These are phyloP conservation scores for Fragaria nilgerrensis DNA, from an alignment of 306 rosid genomes.

Conservation along the genomic window DNA sequence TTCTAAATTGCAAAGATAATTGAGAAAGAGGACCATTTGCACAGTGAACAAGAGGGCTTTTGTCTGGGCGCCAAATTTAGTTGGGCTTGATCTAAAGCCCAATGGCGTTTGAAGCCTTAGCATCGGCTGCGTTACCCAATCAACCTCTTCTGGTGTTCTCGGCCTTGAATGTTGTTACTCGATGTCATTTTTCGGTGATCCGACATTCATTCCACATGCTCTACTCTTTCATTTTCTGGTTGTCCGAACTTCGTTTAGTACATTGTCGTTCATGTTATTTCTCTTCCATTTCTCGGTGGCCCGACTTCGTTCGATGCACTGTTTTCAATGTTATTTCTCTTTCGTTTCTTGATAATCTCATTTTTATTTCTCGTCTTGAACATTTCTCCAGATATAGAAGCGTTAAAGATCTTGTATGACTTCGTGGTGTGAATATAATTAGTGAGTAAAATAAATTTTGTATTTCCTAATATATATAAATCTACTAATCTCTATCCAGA, in stretches of 20 bases:
- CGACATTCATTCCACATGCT: too few relatives aligned
- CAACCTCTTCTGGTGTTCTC: too few relatives aligned
- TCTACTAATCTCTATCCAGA: background rate
- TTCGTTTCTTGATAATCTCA: too few relatives aligned
- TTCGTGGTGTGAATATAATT: background rate
- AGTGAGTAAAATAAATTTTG: background rate
- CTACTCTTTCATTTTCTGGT: background rate
- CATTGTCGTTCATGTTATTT: background rate
- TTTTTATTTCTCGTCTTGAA: too few relatives aligned
- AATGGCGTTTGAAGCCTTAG: background rate
- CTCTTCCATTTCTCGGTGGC: background rate
- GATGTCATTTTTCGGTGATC: too few relatives aligned
- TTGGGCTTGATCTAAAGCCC: background rate
- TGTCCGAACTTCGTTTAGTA: too few relatives aligned
- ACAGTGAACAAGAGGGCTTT: background rate
- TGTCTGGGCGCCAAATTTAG: background rate
- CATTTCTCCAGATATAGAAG: too few relatives aligned
- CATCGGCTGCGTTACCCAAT: too few relatives aligned
- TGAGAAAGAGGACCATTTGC: background rate
- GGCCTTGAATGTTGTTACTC: too few relatives aligned
- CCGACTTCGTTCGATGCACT: too few relatives aligned
- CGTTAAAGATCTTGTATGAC: background rate
- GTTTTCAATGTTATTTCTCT: too few relatives aligned
- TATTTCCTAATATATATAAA: background rate
- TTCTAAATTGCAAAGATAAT: background rate